Percentiles rank a stretch among this genome's conserved stretches.
These are phyloP conservation scores for Auriculariales sp. DNA, from an alignment of 768 basidiomycete species.

Conservation along the genomic window DNA sequence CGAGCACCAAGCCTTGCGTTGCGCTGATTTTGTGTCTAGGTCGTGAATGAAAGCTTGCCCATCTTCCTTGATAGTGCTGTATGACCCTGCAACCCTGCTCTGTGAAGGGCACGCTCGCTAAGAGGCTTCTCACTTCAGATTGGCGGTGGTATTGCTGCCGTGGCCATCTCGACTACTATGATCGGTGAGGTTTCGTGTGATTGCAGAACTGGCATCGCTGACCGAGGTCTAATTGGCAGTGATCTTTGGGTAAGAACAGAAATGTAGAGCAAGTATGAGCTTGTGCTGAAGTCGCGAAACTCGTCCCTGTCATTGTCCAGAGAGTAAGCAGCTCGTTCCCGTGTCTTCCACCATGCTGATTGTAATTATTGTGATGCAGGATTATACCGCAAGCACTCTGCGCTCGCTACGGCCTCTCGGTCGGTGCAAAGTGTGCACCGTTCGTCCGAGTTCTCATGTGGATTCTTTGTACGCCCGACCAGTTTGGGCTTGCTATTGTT, in stretches of 20 bases:
- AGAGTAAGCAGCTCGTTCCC: not conserved
- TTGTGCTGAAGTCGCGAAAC: too few species aligned
- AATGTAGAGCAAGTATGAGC: not conserved
- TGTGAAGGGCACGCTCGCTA: not conserved
- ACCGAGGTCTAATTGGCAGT: not conserved
- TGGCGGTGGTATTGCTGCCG: constrained; percentile 61
- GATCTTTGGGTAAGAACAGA: not conserved
- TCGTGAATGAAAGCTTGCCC: constrained; percentile 71
- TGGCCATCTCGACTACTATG: constrained; percentile 62
- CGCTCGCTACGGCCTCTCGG: constrained; percentile 59
- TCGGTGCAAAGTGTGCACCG: constrained; percentile 67
- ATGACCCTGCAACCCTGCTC: constrained; percentile 4
- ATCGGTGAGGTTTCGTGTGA: constrained; percentile 32
- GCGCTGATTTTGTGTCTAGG: constrained; percentile 21
- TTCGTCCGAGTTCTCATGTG: constrained; percentile 66
- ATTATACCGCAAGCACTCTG: constrained; percentile 65
- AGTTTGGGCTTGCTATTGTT: not conserved
- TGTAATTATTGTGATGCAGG: constrained; percentile 22
- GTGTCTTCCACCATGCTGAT: not conserved
- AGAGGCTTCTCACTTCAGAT: constrained; percentile 16
- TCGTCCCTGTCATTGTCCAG: not conserved
- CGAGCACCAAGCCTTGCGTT: not conserved
- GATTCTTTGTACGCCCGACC: constrained; percentile 25
- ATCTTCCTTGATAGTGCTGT: constrained; percentile 68
- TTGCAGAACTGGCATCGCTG: not conserved